Conservation (phyloP, 169 alveolate species). For the Eimeria necatrix region DNA sequence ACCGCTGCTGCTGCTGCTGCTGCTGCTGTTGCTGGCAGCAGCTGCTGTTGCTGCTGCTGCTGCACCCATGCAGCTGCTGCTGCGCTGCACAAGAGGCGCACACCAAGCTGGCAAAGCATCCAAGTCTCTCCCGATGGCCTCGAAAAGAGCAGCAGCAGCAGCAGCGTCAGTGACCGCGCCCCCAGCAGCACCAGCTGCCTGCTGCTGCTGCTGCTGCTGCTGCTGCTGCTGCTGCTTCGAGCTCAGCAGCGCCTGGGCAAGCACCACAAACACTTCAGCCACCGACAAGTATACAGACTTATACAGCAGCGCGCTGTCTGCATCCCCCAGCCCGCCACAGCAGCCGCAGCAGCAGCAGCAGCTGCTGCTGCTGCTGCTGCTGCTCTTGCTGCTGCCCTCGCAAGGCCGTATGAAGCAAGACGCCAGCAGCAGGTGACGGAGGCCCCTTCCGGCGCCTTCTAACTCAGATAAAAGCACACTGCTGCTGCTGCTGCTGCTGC, state of each 20-base stretch:
- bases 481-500: constrained; percentile 42
- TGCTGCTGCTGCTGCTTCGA: constrained; percentile 52
- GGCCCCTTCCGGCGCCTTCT: constrained; percentile 56
- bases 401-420: constrained; percentile 23
- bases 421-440: constrained; percentile 70
- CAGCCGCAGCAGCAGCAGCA: constrained; percentile 17
- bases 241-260: constrained; percentile 40
- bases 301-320: constrained; percentile 29
- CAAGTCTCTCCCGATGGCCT: constrained; percentile 38
- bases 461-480: not conserved
- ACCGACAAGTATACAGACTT: constrained; percentile 16
- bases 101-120: constrained; percentile 58
- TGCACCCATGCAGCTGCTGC: constrained; percentile 25
- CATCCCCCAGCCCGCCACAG: constrained; percentile 15
- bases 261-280: constrained; percentile 36
- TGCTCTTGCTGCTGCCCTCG: not conserved
- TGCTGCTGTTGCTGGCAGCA: constrained; percentile 47
- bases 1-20: constrained; percentile 69
- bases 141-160: constrained; percentile 68
- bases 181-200: constrained; percentile 49
- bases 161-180: not conserved
- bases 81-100: not conserved
- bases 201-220: constrained; percentile 55
- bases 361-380: constrained; percentile 24
- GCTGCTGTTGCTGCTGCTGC: constrained; percentile 10